These are phyloP conservation scores for Lotmaria passim DNA, from an alignment of 208 protist species.

Conservation along the genomic window DNA sequence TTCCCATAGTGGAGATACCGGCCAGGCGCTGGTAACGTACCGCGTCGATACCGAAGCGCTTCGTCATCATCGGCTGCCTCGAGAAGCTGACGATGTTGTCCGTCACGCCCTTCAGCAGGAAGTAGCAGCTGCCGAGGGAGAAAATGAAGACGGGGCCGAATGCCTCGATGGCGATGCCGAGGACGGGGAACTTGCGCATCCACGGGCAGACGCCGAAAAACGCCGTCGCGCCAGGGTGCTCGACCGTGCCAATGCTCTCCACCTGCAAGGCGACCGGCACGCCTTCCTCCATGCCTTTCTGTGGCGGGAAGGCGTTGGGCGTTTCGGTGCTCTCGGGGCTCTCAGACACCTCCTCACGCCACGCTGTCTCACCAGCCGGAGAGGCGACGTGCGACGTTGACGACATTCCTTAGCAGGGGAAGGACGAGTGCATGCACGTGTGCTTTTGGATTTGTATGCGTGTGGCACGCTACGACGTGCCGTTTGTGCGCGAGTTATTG, in stretches of 20 bases:
- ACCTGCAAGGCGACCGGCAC: neutral
- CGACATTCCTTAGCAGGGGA: constrained; percentile 8
- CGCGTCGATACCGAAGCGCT: constrained; percentile 30
- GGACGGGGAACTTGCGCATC: constrained; percentile 36
- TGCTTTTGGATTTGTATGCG: neutral
- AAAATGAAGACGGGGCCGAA: constrained; percentile 41
- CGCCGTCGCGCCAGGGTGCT: constrained; percentile 28
- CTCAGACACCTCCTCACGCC: neutral
- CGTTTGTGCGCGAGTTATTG: too few relatives aligned
- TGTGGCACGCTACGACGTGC: neutral
- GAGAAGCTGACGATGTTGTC: constrained; percentile 39
- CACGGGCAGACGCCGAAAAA: constrained; percentile 29
- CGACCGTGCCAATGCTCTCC: neutral
- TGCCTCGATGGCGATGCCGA: constrained; percentile 33
- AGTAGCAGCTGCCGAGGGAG: constrained; percentile 36
- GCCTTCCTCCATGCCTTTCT: neutral
- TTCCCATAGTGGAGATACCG: constrained; percentile 38
- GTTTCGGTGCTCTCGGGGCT: neutral
- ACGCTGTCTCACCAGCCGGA: neutral
- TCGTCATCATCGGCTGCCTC: constrained; percentile 44
- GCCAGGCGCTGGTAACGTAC: constrained; percentile 42
- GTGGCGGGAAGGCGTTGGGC: neutral
- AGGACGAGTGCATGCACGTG: too few relatives aligned
- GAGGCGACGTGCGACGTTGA: neutral
- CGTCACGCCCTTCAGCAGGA: constrained; percentile 42